Base-by-base conservation (phyloP, 176 grass and related monocot species). In the Oryza nivara region DNA sequence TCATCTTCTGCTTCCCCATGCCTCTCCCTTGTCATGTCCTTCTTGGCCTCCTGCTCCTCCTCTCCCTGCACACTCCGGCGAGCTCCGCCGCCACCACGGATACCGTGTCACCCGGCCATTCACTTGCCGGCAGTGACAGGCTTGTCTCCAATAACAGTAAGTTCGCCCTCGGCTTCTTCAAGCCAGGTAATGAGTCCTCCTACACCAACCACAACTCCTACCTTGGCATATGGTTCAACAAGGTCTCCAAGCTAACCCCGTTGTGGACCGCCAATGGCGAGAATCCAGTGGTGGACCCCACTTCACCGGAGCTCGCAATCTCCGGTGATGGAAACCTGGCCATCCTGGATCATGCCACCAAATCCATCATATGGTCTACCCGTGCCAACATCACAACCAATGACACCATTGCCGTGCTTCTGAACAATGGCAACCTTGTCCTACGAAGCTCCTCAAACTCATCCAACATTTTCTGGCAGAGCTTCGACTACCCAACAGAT, bases 141-240 rank as follows among this genome's bases (percentile, higher is more conserved):
- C 83, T 96, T 14, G 70, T 80, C 14, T 95, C 88, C 15, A 3
- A 25, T 0, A 80, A 83, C 45, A 83, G 86, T 51, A 91, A 76
- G 82, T 96, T 88, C 23, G 86, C 88, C 17, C 87, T 96, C 12
- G 89, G 94, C 47, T 96, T 96, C 84, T 96, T 91, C 81, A 61
- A 61, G 56, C 56, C 56, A 58, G 6, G 17, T 2, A 20, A 8
- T 9, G 7, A 28, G 3, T 79, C 74, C 54, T 0, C 63, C 51
- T 0, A 10, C 30, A 43, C 3, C 13, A 60, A 38, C 0, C 10
- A 3, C 76, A 89, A 82, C 65, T 68, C 54, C 10, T 95, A 92
- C 65, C 65, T 95, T 3, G 86, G 86, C 71, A 89, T 89, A 68
- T 92, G 86, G 90, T 90, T 75, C 69, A 35, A 90, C 11, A 81